Conservation (phyloP, 768 basidiomycete genomes). For the Arthromyces matolae region DNA sequence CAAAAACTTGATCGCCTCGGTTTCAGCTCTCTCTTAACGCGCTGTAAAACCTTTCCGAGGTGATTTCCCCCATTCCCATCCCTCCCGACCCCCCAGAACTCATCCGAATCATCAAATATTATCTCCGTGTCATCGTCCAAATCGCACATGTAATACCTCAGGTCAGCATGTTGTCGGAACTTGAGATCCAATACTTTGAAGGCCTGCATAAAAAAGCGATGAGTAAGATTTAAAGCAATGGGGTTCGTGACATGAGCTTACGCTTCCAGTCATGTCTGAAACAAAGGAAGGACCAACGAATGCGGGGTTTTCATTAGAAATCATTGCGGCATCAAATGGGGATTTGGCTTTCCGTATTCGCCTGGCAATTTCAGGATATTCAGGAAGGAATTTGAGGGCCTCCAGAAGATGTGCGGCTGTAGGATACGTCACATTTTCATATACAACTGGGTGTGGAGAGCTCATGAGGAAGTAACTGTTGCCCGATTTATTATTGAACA, state of each 20-base stretch:
- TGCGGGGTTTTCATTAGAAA: slow-evolving; percentile 40
- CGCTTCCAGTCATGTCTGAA: slow-evolving; percentile 1
- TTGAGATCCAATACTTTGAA: slow-evolving; percentile 65
- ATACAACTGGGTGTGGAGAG: slow-evolving; percentile 59
- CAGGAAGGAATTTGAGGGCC: slow-evolving; percentile 62
- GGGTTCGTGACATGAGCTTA: no score
- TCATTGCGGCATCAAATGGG: slow-evolving; percentile 34
- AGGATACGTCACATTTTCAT: slow-evolving; percentile 53
- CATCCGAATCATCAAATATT: slow-evolving; percentile 53
- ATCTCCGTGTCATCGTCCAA: slow-evolving; percentile 49
- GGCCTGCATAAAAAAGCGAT: slow-evolving; percentile 41
- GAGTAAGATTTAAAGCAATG: no score
- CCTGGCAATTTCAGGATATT: slow-evolving; percentile 43
- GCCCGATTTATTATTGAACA: slow-evolving; percentile 38
- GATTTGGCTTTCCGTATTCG: slow-evolving; percentile 41
- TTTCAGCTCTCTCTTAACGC: slow-evolving; percentile 36
- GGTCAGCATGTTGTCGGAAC: slow-evolving; percentile 63
- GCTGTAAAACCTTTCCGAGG: slow-evolving; percentile 57
- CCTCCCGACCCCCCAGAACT: slow-evolving; percentile 63
- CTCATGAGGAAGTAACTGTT: slow-evolving; percentile 58
- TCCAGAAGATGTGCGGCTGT: slow-evolving; percentile 75
- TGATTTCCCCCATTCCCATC: slow-evolving; percentile 50
- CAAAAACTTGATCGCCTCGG: no score
- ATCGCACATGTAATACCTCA: slow-evolving; percentile 45
- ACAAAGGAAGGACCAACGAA: slow-evolving; percentile 1